Evolutionary conservation across 2,329 filamentous ascomycete genomes (phyloP), one percentile per base, ranked within the genome.

Genomic region (Alternaria angustiovoidea): DNA sequence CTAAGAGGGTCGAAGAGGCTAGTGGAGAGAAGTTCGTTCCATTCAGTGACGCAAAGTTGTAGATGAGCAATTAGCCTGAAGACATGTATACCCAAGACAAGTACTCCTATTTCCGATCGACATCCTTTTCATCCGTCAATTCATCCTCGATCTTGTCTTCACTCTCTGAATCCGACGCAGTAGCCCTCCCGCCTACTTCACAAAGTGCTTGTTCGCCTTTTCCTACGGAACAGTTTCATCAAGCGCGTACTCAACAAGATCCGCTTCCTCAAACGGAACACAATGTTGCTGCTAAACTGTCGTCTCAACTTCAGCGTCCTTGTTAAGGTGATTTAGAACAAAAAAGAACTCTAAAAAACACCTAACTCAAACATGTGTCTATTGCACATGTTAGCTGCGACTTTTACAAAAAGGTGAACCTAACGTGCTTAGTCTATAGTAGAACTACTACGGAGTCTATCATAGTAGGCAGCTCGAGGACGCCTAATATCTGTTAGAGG

Each of bases 1-100:
- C 81, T n/a, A 77, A 81, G 62, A 83, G 82, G 69, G 82, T 85
- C 36, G 78, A 83, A 56, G 79, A 85, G 65, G 73, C 66, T 4
- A 79, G 70, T 51, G 76, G 78, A 4, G 75, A 78, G 55, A 67
- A 70, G 22, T 79, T 69, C 56, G 74, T 78, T 11, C 71, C 76
- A 2, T 74, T 74, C 26, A 75, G 72, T 14, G 74, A 77, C 5
- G 30, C 65, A 22, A 67, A 68, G 48, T 54, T 57, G 53, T 62
- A 56, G 34, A n/a, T 38, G 14, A 28, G 24, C 2, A 18, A 14
- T 2, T 28, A 2, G 7, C 22, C n/a, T 16, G 41, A 14, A 20
- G 30, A 28, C 20, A 24, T 16, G n/a, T 20, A 20, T 39, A 39
- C n/a, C 38, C 9, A 39, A 20, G n/a, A 39, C 38, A 20, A 9